Evolutionary conservation across 495 filamentous ascomycete genomes (phyloP).

Genomic region (Daldinia grandis): DNA sequence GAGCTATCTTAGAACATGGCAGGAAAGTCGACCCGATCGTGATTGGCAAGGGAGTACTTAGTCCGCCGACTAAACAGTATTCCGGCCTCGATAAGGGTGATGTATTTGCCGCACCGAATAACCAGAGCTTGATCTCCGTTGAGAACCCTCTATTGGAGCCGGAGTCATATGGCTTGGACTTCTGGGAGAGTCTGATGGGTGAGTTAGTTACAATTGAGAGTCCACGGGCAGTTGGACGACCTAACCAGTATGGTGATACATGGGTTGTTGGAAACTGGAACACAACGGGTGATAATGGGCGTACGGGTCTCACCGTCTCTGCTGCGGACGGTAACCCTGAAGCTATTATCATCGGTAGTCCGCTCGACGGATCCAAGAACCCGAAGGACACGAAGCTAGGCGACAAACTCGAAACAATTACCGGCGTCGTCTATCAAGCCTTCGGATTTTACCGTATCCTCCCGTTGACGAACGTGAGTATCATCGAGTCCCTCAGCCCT

Average conservation of each 20-base stretch:
- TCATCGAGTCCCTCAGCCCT: conserved; percentile 48
- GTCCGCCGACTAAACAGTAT: conserved; percentile 62
- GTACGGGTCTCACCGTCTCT: conserved; percentile 64
- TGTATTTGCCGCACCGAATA: conserved; percentile 64
- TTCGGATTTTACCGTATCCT: conserved; percentile 70
- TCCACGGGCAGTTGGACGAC: conserved; percentile 57
- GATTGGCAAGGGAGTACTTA: conserved; percentile 58
- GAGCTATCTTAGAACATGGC: conserved; percentile 55
- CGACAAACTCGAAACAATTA: conserved; percentile 64
- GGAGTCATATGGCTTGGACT: conserved; percentile 65
- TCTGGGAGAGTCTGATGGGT: conserved; percentile 69
- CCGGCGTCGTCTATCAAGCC: conserved; percentile 63
- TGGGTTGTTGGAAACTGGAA: conserved; percentile 68
- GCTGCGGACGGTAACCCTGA: conserved; percentile 67
- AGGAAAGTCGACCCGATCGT: conserved; percentile 59
- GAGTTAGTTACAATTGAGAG: conserved; percentile 63
- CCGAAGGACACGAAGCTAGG: conserved; percentile 62
- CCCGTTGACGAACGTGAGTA: conserved; percentile 60
- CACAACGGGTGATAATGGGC: conserved; percentile 60
- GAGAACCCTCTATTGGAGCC: conserved; percentile 64
- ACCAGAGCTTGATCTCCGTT: conserved; percentile 58
- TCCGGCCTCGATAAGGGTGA: conserved; percentile 62
- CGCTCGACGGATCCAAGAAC: conserved; percentile 67
- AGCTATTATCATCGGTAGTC: conserved; percentile 64
- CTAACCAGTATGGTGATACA: conserved; percentile 67